Conservation (phyloP, 2,329 filamentous ascomycete species). For the Keithomyces neogunnii region DNA sequence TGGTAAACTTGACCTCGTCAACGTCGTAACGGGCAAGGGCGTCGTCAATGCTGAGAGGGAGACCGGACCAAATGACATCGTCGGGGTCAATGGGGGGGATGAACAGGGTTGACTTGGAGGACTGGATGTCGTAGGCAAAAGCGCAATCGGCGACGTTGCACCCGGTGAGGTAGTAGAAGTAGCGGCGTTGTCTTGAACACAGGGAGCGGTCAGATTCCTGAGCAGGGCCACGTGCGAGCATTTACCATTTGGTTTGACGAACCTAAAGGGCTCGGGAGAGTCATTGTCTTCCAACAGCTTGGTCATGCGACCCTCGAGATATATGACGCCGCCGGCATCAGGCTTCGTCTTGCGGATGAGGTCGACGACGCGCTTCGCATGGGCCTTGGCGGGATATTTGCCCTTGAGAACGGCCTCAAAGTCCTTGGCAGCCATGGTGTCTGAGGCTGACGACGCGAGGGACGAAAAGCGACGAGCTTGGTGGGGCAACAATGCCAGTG, state of each 20-base stretch:
- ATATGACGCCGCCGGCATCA: constrained; percentile 62
- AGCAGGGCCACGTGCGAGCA: background rate
- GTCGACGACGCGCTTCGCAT: constrained; percentile 75
- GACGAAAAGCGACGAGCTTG: background rate
- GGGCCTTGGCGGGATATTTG: constrained; percentile 77
- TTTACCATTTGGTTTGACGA: constrained; percentile 12
- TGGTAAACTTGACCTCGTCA: constrained; percentile 65
- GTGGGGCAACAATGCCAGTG: background rate
- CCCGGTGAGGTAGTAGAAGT: constrained; percentile 92
- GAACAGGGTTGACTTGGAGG: constrained; percentile 71
- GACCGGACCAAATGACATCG: constrained; percentile 85
- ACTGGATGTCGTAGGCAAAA: constrained; percentile 70
- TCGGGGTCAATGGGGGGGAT: constrained; percentile 86
- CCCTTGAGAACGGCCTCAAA: constrained; percentile 47
- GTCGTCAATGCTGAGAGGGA: constrained; percentile 70
- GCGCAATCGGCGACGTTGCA: constrained; percentile 72
- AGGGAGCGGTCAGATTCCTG: background rate
- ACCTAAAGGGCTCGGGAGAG: constrained; percentile 72
- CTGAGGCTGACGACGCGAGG: background rate
- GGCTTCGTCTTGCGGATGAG: constrained; percentile 63
- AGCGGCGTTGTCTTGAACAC: constrained; percentile 64
- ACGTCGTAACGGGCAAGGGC: constrained; percentile 72
- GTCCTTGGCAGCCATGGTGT: constrained; percentile 29
- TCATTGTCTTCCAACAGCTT: constrained; percentile 86
- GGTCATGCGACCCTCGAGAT: constrained; percentile 78